phyloP scores from a whole-genome alignment of 2,329 filamentous ascomycete genomes.

The Monilinia fructicola region DNA sequence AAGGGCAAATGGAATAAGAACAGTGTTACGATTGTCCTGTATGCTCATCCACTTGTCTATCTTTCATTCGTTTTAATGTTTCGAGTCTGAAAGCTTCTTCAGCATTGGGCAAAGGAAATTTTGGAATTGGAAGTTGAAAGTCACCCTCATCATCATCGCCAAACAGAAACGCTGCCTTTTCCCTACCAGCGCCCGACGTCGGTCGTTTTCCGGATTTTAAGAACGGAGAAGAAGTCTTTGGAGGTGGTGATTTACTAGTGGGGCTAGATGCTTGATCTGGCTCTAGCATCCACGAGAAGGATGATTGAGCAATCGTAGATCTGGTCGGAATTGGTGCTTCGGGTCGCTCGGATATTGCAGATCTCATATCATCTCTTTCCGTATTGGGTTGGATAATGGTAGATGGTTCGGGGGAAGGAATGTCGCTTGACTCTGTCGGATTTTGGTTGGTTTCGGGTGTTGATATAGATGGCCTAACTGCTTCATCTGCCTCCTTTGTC shows the following conservation, averaged over 20 bases:
- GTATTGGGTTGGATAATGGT: not conserved
- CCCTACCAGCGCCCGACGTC: constrained; percentile 34
- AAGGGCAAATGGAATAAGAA: not conserved
- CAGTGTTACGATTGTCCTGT: not conserved
- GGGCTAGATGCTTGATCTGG: constrained; percentile 39
- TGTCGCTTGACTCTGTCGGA: not conserved
- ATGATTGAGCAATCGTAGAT: constrained; percentile 69
- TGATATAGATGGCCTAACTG: not conserved
- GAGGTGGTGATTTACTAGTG: constrained; percentile 29
- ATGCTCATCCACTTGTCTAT: constrained; percentile 18
- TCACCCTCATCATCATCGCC: constrained; percentile 39
- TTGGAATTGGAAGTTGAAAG: constrained; percentile 22
- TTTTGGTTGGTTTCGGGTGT: not conserved
- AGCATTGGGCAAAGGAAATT: constrained; percentile 27
- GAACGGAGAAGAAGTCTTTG: constrained; percentile 38
- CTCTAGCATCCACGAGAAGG: constrained; percentile 78
- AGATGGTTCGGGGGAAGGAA: not conserved
- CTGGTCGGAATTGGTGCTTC: constrained; percentile 56
- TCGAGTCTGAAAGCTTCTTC: constrained; percentile 39
- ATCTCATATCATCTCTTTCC: constrained; percentile 16
- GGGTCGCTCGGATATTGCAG: constrained; percentile 27
- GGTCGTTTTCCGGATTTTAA: constrained; percentile 35
- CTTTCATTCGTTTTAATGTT: constrained; percentile 33
- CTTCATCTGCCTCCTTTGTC: not conserved
- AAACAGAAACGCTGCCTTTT: constrained; percentile 42